Conservation (phyloP, 768 basidiomycete genomes). For the Leccinum boreale region DNA sequence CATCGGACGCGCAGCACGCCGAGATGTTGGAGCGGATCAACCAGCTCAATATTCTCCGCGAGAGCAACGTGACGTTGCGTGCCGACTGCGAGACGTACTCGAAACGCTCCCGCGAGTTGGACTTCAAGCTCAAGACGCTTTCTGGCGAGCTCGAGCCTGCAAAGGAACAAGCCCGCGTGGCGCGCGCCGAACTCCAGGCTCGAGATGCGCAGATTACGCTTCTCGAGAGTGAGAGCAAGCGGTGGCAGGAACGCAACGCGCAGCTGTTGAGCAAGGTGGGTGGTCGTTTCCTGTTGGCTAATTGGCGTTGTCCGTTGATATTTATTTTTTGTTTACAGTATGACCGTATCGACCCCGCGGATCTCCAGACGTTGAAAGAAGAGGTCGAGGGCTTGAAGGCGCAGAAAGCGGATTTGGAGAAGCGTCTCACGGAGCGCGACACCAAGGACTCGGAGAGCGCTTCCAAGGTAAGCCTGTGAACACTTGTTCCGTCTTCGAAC, state of each 20-base stretch:
- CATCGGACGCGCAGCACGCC: slow-evolving; percentile 75
- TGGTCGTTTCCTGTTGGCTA: background rate
- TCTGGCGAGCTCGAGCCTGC: slow-evolving; percentile 68
- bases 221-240: slow-evolving; percentile 71
- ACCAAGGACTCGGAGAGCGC: slow-evolving; percentile 29
- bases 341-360: slow-evolving; percentile 84
- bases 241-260: slow-evolving; percentile 82
- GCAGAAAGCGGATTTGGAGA: slow-evolving; percentile 37
- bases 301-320: background rate
- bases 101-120: slow-evolving; percentile 67
- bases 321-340: slow-evolving; percentile 45
- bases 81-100: slow-evolving; percentile 69
- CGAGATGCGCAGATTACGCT: slow-evolving; percentile 62
- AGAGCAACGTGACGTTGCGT: slow-evolving; percentile 84
- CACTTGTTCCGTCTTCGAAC: background rate
- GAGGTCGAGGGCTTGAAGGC: slow-evolving; percentile 57
- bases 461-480: slow-evolving; percentile 28
- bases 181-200: slow-evolving; percentile 73
- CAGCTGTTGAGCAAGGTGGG: slow-evolving; percentile 77
- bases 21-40: slow-evolving; percentile 86
- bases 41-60: slow-evolving; percentile 79
- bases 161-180: slow-evolving; percentile 62
- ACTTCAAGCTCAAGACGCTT: slow-evolving; percentile 55
- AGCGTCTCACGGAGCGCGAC: slow-evolving; percentile 28
- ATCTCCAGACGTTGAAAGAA: slow-evolving; percentile 75